These are phyloP conservation scores for Trypanosoma theileri DNA, from an alignment of 208 protist genomes.

Conservation along the genomic window DNA sequence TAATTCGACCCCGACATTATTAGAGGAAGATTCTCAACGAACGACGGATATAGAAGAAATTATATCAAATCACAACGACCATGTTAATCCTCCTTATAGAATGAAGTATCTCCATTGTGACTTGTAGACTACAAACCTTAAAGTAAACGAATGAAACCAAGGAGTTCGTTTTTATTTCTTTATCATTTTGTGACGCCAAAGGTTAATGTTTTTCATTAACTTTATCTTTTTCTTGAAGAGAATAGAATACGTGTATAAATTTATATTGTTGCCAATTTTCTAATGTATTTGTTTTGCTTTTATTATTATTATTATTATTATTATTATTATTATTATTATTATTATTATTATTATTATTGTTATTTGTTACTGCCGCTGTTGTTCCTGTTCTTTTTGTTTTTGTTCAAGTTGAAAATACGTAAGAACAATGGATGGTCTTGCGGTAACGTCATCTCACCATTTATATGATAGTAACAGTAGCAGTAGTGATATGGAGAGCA, in stretches of 20 bases:
- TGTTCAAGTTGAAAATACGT: too few relatives aligned
- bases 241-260: too few relatives aligned
- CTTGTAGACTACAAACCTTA: not conserved
- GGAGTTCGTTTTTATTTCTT: too few relatives aligned
- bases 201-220: too few relatives aligned
- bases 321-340: too few relatives aligned
- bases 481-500: not conserved
- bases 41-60: conserved; percentile 1
- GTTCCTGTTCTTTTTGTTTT: too few relatives aligned
- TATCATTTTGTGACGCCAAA: not conserved
- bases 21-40: not conserved
- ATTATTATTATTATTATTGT: not conserved
- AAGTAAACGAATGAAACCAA: not conserved
- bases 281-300: too few relatives aligned
- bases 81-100: not conserved
- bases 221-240: too few relatives aligned
- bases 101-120: conserved; percentile 14
- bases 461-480: not conserved
- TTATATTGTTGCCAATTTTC: too few relatives aligned
- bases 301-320: too few relatives aligned
- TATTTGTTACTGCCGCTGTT: not conserved
- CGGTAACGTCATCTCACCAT: not conserved
- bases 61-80: not conserved
- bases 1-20: not conserved
- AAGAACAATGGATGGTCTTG: not conserved